Evolutionary conservation across 305 asterid genomes (phyloP), one percentile per base, ranked within the genome.

Genomic region (Fraxinus baroniana): DNA sequence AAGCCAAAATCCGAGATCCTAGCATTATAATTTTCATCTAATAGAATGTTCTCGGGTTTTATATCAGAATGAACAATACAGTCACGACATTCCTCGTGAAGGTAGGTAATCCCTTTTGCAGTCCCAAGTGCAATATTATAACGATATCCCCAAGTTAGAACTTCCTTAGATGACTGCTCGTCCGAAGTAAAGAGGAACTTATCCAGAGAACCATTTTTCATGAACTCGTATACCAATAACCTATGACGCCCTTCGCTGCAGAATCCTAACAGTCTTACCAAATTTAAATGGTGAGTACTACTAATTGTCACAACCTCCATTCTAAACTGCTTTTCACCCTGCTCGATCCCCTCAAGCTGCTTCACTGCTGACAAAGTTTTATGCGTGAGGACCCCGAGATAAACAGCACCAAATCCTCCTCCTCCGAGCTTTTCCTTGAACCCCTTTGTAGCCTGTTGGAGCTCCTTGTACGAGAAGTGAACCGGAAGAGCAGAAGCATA

Each of bases 371-470:
- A 90, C 74, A 81, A 78, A 15, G 86, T 86, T 80, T 85, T 86
- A 80, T 89, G 91, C 20, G 93, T 85, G 72, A 94, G 89, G 44
- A 89, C 85, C 0, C 91, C 98, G 52, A 70, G 85, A 78, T 94
- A 94, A 77, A 94, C 98, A 0, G 92, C 91, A 17, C 98, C 97
- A 33, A 91, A 93, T 8, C 98, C 98, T 36, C 97, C 97, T 12
- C 82, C 94, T 17, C 98, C 97, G 12, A 93, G 91, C 90, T 91
- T 91, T 55, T 92, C 97, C 86, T 86, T 90, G 78, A 92, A 94
- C 66, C 89, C 92, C 24, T 90, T 91, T 2, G 96, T 92, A 37
- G 85, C 91, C 57, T 82, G 84, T 26, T 85, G 91, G 33, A 94
- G 94, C 86, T 91, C 92, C 82, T 84, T 89, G 84, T 91, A 91